Evolutionary conservation across 2,329 filamentous ascomycete genomes (phyloP).

Genomic region (Neospermospora avenae): DNA sequence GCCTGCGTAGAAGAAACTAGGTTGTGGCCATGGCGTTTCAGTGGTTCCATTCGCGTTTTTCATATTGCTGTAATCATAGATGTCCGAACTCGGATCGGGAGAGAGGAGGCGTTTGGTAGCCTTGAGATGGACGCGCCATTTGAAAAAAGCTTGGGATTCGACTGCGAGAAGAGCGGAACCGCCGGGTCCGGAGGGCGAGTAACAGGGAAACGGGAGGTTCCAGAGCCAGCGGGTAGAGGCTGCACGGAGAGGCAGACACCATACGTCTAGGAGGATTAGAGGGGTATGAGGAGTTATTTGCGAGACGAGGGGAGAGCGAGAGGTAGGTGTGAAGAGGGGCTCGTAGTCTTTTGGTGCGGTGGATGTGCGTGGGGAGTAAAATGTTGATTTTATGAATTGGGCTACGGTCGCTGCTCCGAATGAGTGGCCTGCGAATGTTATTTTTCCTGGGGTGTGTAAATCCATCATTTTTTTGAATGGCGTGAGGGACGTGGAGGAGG

Average conservation of each 20-base stretch:
- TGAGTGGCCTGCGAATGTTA: constrained; percentile 76
- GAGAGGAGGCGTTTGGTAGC: constrained; percentile 65
- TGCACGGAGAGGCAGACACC: constrained; percentile 70
- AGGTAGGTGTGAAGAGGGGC: constrained; percentile 59
- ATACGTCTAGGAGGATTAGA: constrained; percentile 73
- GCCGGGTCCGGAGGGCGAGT: constrained; percentile 50
- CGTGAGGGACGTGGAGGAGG: constrained; percentile 46
- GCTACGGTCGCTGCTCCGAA: constrained; percentile 74
- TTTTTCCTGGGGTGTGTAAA: constrained; percentile 66
- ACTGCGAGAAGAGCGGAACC: constrained; percentile 64
- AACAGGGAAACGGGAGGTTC: constrained; percentile 70
- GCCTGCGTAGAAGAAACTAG: constrained; percentile 71
- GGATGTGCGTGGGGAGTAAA: constrained; percentile 51
- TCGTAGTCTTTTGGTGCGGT: constrained; percentile 46
- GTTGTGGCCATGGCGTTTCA: constrained; percentile 35
- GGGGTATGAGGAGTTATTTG: constrained; percentile 69
- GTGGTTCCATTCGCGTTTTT: background rate
- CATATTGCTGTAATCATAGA: constrained; percentile 12
- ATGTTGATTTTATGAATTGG: constrained; percentile 77
- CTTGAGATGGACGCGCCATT: constrained; percentile 71
- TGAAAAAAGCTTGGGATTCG: constrained; percentile 73
- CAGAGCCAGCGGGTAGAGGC: constrained; percentile 61
- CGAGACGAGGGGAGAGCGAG: constrained; percentile 51
- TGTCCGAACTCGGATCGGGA: constrained; percentile 46
- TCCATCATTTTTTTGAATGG: constrained; percentile 62